Evolutionary conservation across 495 filamentous ascomycete genomes (phyloP), one percentile per base, ranked within the genome.

Genomic region (Neurospora hispaniola): DNA sequence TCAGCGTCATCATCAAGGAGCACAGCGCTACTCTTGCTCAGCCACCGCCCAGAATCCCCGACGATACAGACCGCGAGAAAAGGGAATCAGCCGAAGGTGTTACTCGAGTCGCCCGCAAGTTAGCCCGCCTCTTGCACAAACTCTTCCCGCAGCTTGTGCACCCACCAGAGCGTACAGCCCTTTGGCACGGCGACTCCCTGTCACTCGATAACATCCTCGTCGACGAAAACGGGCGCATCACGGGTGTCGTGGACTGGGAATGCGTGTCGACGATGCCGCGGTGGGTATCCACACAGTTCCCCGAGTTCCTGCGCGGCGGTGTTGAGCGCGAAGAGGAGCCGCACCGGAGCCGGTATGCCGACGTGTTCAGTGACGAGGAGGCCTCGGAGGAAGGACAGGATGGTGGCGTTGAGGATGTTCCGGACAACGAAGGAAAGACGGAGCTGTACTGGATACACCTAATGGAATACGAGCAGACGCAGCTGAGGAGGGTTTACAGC

Each of bases 211-310:
- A 89, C 76, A 82, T 90, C 42, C 76, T 89, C 41, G 81, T 89
- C 3, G 78, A 86, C 69, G 74, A 83, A 12, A 72, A 80, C 2
- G 82, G 81, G 5, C 31, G 78, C 4, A 75, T 89, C 12, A 82
- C 82, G 8, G 87, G 80, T n/a, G 54, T 89, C 4, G 71, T 88
- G 40, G 86, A 85, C 74, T 89, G 87, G 88, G 83, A 88, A 66
- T 86, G 82, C 73, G 77, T 87, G n/a, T 82, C 83, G 9, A 79
- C 83, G 27, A 71, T 85, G 23, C 87, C 87, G 31, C 72, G 82
- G 14, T 88, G 84, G 81, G 81, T 82, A 59, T 81, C 84, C 20
- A 82, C 79, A 71, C 77, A 85, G 71, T 75, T 81, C 31, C 86
- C 86, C 41, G 75, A 79, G 43, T 87, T 88, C 66, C 76, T 88